These are phyloP conservation scores for Agroathelia rolfsii DNA, from an alignment of 1,284 basidiomycete species.

Conservation along the genomic window DNA sequence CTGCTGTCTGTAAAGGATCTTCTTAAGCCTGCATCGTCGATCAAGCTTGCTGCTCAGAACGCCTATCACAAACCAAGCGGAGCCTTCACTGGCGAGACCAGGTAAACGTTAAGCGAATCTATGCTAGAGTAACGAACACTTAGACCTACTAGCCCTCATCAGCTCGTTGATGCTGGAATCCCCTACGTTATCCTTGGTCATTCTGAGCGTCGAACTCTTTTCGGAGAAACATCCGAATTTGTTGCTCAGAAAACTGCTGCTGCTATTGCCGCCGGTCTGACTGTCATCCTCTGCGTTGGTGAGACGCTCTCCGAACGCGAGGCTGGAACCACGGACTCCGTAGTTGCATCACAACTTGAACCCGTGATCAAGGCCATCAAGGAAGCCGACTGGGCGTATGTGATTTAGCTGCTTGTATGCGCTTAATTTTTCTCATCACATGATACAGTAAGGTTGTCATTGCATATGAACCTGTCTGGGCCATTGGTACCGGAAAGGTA, in stretches of 20 bases:
- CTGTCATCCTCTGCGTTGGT: constrained; percentile 93
- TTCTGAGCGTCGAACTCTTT: constrained; percentile 91
- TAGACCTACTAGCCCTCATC: constrained; percentile 44
- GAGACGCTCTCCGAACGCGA: constrained; percentile 92
- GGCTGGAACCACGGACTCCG: constrained; percentile 63
- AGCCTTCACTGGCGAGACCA: constrained; percentile 95
- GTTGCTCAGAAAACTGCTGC: constrained; percentile 85
- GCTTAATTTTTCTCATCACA: too few species aligned
- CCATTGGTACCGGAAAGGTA: constrained; percentile 96
- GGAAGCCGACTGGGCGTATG: constrained; percentile 73
- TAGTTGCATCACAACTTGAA: constrained; percentile 79
- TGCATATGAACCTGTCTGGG: constrained; percentile 98
- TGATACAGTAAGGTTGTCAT: constrained; percentile 82
- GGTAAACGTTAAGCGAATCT: constrained; percentile 31
- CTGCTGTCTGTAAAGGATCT: constrained; percentile 57
- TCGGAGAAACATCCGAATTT: constrained; percentile 78
- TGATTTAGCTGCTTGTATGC: constrained; percentile 9
- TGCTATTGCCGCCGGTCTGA: constrained; percentile 66
- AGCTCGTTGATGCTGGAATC: constrained; percentile 79
- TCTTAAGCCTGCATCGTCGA: constrained; percentile 50
- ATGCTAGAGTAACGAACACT: constrained; percentile 5
- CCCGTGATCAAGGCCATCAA: constrained; percentile 62
- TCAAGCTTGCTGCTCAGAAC: constrained; percentile 88
- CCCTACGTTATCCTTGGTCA: constrained; percentile 97
- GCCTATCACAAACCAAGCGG: constrained; percentile 79